Conservation (phyloP, 2,329 filamentous ascomycete species). For the Colletotrichum higginsianum region DNA sequence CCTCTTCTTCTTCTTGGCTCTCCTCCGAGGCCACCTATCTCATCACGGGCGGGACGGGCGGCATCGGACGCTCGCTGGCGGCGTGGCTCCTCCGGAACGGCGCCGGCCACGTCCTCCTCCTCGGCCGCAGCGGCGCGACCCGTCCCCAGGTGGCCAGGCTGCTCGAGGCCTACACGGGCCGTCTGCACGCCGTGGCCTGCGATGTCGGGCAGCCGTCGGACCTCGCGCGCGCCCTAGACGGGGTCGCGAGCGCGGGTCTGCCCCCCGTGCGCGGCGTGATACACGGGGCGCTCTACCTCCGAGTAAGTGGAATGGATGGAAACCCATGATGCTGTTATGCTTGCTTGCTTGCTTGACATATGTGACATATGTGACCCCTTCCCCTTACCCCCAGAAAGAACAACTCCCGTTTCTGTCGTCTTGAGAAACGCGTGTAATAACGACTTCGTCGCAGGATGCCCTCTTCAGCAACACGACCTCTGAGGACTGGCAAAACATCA, state of each 20-base stretch:
- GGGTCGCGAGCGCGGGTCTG: background rate
- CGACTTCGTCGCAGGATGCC: conserved; percentile 39
- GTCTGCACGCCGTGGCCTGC: conserved; percentile 43
- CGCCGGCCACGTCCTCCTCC: conserved; percentile 49
- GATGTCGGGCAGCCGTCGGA: conserved; percentile 45
- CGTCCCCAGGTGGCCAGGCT: conserved; percentile 7
- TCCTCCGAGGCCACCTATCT: conserved; percentile 45
- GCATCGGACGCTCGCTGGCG: conserved; percentile 46
- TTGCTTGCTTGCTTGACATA: too few species aligned
- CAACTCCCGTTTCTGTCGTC: too few species aligned
- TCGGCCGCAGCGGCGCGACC: conserved; percentile 45
- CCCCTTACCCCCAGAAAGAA: too few species aligned
- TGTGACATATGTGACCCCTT: too few species aligned
- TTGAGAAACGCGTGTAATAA: too few species aligned
- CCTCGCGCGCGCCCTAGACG: background rate
- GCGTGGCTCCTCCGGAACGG: conserved; percentile 48
- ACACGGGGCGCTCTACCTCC: background rate
- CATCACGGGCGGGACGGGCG: conserved; percentile 49
- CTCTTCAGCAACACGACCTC: conserved; percentile 65
- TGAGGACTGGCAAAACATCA: conserved; percentile 58
- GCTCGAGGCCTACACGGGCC: background rate
- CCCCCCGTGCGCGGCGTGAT: background rate
- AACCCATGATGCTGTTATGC: too few species aligned
- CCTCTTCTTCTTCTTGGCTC: background rate
- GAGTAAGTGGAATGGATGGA: background rate